Conservation (phyloP, 805 yeast species). For the Lipomyces anomalus region DNA sequence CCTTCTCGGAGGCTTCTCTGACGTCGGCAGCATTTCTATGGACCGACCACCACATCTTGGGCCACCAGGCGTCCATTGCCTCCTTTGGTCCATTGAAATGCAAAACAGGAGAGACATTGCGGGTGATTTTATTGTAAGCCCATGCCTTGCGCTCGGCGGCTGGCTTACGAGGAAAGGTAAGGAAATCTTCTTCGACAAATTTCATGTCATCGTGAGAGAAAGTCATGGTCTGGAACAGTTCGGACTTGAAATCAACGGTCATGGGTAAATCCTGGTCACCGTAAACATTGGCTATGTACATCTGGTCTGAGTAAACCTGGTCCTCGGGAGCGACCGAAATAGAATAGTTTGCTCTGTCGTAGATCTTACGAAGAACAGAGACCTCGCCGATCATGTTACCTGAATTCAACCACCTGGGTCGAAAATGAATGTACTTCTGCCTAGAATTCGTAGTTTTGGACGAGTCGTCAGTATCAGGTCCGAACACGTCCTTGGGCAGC, state of each 20-base stretch:
- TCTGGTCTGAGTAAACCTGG: slow-evolving; percentile 21
- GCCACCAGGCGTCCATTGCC: slow-evolving; percentile 24
- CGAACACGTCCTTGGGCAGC: slow-evolving; percentile 18
- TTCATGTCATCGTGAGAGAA: slow-evolving; percentile 20
- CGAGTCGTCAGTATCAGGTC: slow-evolving; percentile 19
- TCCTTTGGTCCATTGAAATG: slow-evolving; percentile 25
- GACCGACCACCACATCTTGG: slow-evolving; percentile 22
- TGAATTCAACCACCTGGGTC: slow-evolving; percentile 25
- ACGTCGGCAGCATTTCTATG: slow-evolving; percentile 9
- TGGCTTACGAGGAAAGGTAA: slow-evolving; percentile 16
- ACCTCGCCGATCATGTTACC: slow-evolving; percentile 25
- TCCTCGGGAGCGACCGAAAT: slow-evolving; percentile 16
- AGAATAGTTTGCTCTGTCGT: slow-evolving; percentile 18
- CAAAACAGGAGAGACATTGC: slow-evolving; percentile 14
- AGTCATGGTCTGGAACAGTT: slow-evolving; percentile 23
- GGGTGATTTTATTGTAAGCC: slow-evolving; percentile 22
- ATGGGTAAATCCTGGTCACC: slow-evolving; percentile 18
- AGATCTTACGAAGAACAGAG: slow-evolving; percentile 12
- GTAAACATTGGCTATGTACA: slow-evolving; percentile 21
- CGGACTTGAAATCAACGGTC: slow-evolving; percentile 18
- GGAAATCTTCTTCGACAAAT: slow-evolving; percentile 16
- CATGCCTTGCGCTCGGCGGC: slow-evolving; percentile 9
- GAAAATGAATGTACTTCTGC: slow-evolving; percentile 9
- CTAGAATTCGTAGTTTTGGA: slow-evolving; percentile 3
- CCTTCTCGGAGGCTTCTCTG: slow-evolving; percentile 8